These are phyloP conservation scores for Laguncularia racemosa DNA, from an alignment of 345 rosid species.

Conservation along the genomic window DNA sequence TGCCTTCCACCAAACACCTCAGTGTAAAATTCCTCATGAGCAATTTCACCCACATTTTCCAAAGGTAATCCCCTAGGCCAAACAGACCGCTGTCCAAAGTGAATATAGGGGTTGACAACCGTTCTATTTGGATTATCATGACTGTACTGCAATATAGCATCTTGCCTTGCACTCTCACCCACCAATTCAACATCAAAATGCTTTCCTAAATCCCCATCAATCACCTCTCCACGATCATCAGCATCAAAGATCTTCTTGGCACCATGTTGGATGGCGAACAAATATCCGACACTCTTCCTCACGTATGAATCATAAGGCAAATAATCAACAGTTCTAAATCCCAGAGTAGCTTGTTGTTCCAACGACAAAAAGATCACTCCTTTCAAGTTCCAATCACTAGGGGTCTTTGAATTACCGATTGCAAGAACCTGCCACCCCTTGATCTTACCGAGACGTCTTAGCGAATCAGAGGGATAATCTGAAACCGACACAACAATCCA, in stretches of 20 bases:
- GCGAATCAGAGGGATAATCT: slow-evolving; percentile 59
- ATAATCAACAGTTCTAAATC: slow-evolving; percentile 62
- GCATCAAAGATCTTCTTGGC: slow-evolving; percentile 91
- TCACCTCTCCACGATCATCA: slow-evolving; percentile 89
- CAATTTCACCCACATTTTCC: slow-evolving; percentile 86
- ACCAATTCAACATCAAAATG: slow-evolving; percentile 87
- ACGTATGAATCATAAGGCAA: slow-evolving; percentile 90
- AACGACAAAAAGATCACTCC: slow-evolving; percentile 79
- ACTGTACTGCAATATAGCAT: slow-evolving; percentile 72
- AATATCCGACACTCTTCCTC: slow-evolving; percentile 80
- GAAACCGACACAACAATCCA: slow-evolving; percentile 91
- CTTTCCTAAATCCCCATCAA: slow-evolving; percentile 73
- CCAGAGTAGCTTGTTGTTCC: slow-evolving; percentile 78
- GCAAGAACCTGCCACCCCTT: slow-evolving; percentile 95
- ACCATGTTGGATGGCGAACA: slow-evolving; percentile 95
- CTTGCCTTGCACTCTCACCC: slow-evolving; percentile 85
- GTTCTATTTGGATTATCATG: slow-evolving; percentile 74
- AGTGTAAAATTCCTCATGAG: slow-evolving; percentile 84
- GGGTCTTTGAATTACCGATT: slow-evolving; percentile 78
- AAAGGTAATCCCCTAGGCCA: slow-evolving; percentile 99
- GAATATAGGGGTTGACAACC: slow-evolving; percentile 85
- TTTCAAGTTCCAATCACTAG: slow-evolving; percentile 79
- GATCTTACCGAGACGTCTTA: slow-evolving; percentile 53
- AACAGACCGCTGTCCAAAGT: slow-evolving; percentile 94
- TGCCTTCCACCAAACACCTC: slow-evolving; percentile 95